Evolutionary conservation across 83 land plant species (phyloP).

Genomic region (Isoetes engelmannii): DNA sequence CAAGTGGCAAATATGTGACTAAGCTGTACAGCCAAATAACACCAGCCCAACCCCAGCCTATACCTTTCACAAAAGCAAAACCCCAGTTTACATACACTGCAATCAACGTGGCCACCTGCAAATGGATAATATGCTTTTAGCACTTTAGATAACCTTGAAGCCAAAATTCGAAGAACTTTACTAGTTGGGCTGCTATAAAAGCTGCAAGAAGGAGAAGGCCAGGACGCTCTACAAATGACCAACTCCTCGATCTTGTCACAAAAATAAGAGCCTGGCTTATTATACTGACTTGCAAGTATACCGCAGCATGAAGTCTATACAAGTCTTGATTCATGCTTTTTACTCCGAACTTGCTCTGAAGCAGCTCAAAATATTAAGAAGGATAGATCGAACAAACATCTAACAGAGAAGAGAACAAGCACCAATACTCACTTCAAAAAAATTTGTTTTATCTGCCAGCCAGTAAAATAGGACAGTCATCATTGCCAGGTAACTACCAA

Average conservation of each 20-base stretch:
- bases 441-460: constrained; percentile 3
- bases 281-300: constrained; percentile 1
- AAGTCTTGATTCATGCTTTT: background rate
- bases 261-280: too few species aligned
- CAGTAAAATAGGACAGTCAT: constrained; percentile 20
- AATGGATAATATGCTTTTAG: background rate
- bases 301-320: constrained; percentile 12
- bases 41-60: constrained; percentile 23
- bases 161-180: too few species aligned
- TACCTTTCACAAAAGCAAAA: constrained; percentile 17
- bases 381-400: too few species aligned
- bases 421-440: constrained; percentile 12
- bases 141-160: too few species aligned
- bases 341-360: constrained; percentile 19
- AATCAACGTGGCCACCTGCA: constrained; percentile 16
- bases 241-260: constrained; percentile 18
- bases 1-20: constrained; percentile 13
- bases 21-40: constrained; percentile 15
- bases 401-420: too few species aligned
- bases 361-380: too few species aligned
- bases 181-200: constrained; percentile 19
- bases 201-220: constrained; percentile 15
- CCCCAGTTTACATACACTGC: constrained; percentile 20
- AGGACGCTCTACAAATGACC: constrained; percentile 24
- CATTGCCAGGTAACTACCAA: constrained; percentile 16